Percentiles rank a stretch among this genome's conserved stretches.
phyloP scores from a whole-genome alignment of 2,329 filamentous ascomycete species.

The Incumbomyces delicatus region DNA sequence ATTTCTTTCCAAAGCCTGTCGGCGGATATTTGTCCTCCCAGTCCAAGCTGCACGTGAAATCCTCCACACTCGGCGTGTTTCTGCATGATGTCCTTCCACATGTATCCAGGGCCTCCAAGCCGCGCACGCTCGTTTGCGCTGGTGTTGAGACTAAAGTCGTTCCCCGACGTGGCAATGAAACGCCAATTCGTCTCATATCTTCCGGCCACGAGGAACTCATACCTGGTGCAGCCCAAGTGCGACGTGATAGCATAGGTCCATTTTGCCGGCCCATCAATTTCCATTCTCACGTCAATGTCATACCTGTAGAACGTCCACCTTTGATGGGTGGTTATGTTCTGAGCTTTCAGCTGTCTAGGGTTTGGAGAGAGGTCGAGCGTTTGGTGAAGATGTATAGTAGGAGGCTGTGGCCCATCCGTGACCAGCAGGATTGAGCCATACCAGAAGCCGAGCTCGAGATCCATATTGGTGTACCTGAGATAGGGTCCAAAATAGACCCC shows the following conservation, averaged over 20 bases:
- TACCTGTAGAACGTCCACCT: slow-evolving; percentile 95
- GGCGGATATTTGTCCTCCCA: slow-evolving; percentile 91
- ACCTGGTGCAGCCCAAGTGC: slow-evolving; percentile 91
- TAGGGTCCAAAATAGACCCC: slow-evolving; percentile 98
- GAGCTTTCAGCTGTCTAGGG: slow-evolving; percentile 72
- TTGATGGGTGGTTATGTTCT: slow-evolving; percentile 78
- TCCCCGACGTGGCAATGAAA: slow-evolving; percentile 90
- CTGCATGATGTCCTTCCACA: slow-evolving; percentile 99
- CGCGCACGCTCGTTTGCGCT: slow-evolving; percentile 75
- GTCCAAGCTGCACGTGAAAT: slow-evolving; percentile 84
- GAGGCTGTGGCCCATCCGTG: slow-evolving; percentile 81
- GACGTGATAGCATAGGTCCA: slow-evolving; percentile 99
- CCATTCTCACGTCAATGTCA: slow-evolving; percentile 82
- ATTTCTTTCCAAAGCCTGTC: slow-evolving; percentile 96
- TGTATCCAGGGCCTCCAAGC: slow-evolving; percentile 80
- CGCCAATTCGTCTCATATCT: slow-evolving; percentile 86
- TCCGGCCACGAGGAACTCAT: slow-evolving; percentile 91
- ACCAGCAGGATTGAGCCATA: slow-evolving; percentile 87
- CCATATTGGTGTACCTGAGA: slow-evolving; percentile 93
- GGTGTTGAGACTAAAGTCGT: slow-evolving; percentile 85
- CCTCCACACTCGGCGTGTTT: slow-evolving; percentile 95
- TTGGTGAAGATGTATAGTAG: slow-evolving; percentile 90
- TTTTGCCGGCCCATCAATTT: slow-evolving; percentile 62
- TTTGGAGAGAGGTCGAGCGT: slow-evolving; percentile 87
- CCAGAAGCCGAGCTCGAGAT: slow-evolving; percentile 83